Evolutionary conservation across 768 basidiomycete species (phyloP).

Genomic region (Grammothele lineata): DNA sequence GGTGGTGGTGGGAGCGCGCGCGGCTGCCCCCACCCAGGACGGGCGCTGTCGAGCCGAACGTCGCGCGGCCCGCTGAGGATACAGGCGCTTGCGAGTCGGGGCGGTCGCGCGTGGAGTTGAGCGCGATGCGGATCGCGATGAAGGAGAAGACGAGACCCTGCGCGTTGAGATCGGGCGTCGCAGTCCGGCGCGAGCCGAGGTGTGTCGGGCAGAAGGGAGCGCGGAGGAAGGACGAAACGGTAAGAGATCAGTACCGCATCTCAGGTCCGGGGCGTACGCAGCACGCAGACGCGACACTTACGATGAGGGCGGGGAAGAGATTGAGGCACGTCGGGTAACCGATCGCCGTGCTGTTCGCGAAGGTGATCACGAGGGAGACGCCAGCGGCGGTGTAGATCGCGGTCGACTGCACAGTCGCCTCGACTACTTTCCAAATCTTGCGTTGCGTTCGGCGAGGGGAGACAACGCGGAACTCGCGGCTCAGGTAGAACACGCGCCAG

Average conservation of each 20-base stretch:
- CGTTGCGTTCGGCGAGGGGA: background rate
- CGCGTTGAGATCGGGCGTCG: background rate
- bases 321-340: slow-evolving; percentile 12
- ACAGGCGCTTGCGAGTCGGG: background rate
- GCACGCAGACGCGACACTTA: too few relatives aligned
- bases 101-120: background rate
- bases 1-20: too few relatives aligned
- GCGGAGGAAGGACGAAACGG: background rate
- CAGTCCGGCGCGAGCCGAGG: background rate
- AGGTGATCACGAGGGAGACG: slow-evolving; percentile 12
- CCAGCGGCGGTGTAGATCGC: slow-evolving; percentile 9
- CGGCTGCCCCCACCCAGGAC: too few relatives aligned
- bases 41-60: background rate
- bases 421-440: slow-evolving; percentile 10
- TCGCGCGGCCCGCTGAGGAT: background rate
- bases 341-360: slow-evolving; percentile 5
- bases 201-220: too few relatives aligned
- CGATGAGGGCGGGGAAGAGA: slow-evolving; percentile 12
- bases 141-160: slow-evolving; percentile 12
- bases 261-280: too few relatives aligned
- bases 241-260: too few relatives aligned
- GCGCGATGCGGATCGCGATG: slow-evolving; percentile 11
- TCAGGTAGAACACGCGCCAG: slow-evolving; percentile 3
- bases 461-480: background rate
- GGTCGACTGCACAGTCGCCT: slow-evolving; percentile 12